Percentiles rank a stretch among this genome's conserved stretches.
These are phyloP conservation scores for Apophysomyces variabilis DNA, from an alignment of 371 early-diverging fungal genomes.

Conservation along the genomic window DNA sequence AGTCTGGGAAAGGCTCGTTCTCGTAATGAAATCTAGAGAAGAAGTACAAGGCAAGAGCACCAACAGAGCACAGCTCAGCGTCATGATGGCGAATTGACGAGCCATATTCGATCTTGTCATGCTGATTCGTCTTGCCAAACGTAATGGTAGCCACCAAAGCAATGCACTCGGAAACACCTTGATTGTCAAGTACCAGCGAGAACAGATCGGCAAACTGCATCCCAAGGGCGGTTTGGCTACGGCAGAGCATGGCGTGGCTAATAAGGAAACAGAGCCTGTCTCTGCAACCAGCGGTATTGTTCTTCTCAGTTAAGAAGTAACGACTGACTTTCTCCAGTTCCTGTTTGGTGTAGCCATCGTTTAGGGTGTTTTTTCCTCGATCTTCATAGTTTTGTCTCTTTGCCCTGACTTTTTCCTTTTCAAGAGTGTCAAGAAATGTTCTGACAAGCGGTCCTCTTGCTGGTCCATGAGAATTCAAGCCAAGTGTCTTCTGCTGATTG, in stretches of 20 bases:
- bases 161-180: not conserved
- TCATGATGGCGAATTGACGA: not conserved
- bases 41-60: too few relatives aligned
- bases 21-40: too few relatives aligned
- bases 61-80: too few relatives aligned
- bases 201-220: slow-evolving; percentile 13
- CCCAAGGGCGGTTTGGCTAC: slow-evolving; percentile 5
- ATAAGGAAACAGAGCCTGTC: slow-evolving; percentile 14
- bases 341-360: slow-evolving; percentile 14
- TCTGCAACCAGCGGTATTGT: not conserved
- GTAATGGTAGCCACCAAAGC: slow-evolving; percentile 6
- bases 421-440: slow-evolving; percentile 1
- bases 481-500: not conserved
- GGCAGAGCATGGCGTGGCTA: slow-evolving; percentile 13
- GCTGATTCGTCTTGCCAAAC: slow-evolving; percentile 12
- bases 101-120: slow-evolving; percentile 18
- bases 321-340: slow-evolving; percentile 9
- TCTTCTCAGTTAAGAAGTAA: slow-evolving; percentile 3
- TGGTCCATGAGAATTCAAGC: not conserved
- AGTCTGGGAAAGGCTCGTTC: too few relatives aligned
- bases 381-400: slow-evolving; percentile 13
- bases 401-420: not conserved
- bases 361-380: slow-evolving; percentile 5
- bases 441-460: slow-evolving; percentile 1
- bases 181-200: not conserved